Conservation (phyloP, 768 basidiomycete genomes). For the Arthromyces matolae region DNA sequence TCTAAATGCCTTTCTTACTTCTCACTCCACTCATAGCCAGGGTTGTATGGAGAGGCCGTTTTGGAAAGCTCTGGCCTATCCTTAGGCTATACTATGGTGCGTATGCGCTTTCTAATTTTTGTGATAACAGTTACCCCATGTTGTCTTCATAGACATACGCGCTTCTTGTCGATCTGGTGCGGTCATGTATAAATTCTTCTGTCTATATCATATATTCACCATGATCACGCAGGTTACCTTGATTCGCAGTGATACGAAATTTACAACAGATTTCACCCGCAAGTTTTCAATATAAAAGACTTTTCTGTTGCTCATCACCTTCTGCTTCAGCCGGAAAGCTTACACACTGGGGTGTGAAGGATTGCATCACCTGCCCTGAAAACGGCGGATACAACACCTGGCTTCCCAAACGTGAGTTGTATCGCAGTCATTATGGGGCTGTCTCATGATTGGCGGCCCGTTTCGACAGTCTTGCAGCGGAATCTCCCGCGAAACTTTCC, state of each 20-base stretch:
- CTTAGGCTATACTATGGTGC: conserved; percentile 26
- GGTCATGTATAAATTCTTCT: not conserved
- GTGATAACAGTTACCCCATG: not conserved
- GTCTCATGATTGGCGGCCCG: not conserved
- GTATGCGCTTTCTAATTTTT: not conserved
- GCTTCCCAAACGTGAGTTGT: conserved; percentile 19
- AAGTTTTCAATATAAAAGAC: not conserved
- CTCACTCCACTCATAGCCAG: conserved; percentile 11
- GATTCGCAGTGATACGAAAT: conserved; percentile 19
- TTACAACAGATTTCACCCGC: conserved; percentile 16
- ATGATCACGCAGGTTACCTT: conserved; percentile 18
- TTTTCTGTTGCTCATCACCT: not conserved
- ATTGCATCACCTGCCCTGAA: conserved; percentile 12
- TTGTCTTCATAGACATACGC: conserved; percentile 14
- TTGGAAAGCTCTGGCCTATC: conserved; percentile 13
- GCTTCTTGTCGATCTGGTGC: conserved; percentile 20
- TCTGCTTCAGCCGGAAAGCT: conserved; percentile 7
- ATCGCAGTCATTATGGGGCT: too few relatives aligned
- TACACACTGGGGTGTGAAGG: conserved; percentile 21
- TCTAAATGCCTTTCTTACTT: not conserved
- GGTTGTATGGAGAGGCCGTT: conserved; percentile 14
- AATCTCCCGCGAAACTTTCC: conserved; percentile 20
- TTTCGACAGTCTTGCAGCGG: conserved; percentile 19
- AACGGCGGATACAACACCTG: conserved; percentile 19
- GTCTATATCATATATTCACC: not conserved